Evolutionary conservation across 495 filamentous ascomycete genomes (phyloP).

Genomic region (Monascus purpureus): DNA sequence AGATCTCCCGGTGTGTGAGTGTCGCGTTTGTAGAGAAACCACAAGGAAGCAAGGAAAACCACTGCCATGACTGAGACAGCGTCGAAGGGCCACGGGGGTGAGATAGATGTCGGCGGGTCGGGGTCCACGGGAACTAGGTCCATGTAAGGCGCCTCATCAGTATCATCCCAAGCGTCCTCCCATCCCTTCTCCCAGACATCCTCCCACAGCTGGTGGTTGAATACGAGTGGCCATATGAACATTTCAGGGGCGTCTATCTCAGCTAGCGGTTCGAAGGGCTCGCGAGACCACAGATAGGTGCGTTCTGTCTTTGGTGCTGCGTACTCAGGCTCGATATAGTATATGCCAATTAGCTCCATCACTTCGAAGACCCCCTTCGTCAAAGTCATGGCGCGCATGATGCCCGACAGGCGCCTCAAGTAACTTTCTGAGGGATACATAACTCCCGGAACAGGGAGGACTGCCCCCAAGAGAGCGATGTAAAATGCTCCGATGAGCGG

Average conservation of each 20-base stretch:
- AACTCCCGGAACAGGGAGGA: conserved; percentile 4
- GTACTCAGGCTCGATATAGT: background rate
- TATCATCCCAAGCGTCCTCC: too few relatives aligned
- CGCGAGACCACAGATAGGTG: background rate
- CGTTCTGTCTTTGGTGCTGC: background rate
- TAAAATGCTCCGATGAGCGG: too few relatives aligned
- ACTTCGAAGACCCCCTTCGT: background rate
- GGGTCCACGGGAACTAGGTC: too few relatives aligned
- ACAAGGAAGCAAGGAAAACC: background rate
- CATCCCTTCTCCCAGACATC: conserved; percentile 1
- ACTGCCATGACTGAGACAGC: background rate
- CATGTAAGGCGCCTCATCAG: too few relatives aligned
- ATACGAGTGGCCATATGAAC: background rate
- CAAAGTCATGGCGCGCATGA: background rate
- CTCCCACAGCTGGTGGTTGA: conserved; percentile 2
- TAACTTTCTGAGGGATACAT: conserved; percentile 2
- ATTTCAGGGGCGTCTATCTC: background rate
- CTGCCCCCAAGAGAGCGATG: conserved; percentile 4
- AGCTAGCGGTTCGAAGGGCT: background rate
- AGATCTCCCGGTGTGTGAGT: conserved; percentile 2
- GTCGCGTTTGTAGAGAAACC: background rate
- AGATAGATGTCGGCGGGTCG: background rate
- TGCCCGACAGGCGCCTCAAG: conserved; percentile 1
- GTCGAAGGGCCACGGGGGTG: background rate
- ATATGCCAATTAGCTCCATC: conserved; percentile 1